Evolutionary conservation across 164 flowering plant genomes (phyloP), one percentile per base, ranked within the genome.

Genomic region (Sextonia rubra): DNA sequence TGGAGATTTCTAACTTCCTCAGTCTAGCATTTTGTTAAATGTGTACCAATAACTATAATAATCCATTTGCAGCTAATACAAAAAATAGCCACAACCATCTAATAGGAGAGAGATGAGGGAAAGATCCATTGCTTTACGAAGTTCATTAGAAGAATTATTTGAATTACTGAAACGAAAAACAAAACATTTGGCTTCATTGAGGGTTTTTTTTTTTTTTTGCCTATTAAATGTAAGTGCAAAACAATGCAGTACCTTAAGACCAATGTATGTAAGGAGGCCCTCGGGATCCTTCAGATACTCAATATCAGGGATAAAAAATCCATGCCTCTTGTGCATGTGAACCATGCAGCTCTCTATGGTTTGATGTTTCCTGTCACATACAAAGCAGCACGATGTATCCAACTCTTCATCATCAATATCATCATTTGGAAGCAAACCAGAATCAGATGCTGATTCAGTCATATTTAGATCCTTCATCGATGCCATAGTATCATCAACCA

Each of bases 261-360:
- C 93, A 70, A 91, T 88, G 76, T 89, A 93, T 58, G 92, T 89
- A 37, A 95, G 90, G 63, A 95, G 80, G 74, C 99, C 99, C 77
- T 82, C 76, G 29, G 99, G 97, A 81, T 96, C 98, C 81, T 87
- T 95, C 80, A 96, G 78, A 82, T 87, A 96, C 79, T 96, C 99
- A 68, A 89, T 77, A 83, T 96, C 99, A 12, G 99, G 98, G 71
- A 96, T 89, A 79, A 89, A 96, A 83, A 96, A 96, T 1, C 99
- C 98, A 79, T 96, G 99, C 20, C 74, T 80, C 84, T 90, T 93
- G 82, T 95, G 99, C 97, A 95, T 86, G 81, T 93, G 99, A 79
- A 90, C 88, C 86, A 88, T 91, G 79, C 98, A 93, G 64, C 73
- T 82, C 73, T 95, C 97, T 12, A 91, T 76, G 68, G 81, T 88